Conservation (phyloP, 1,139 yeast genomes). For the Zygoascus hellenicus region DNA sequence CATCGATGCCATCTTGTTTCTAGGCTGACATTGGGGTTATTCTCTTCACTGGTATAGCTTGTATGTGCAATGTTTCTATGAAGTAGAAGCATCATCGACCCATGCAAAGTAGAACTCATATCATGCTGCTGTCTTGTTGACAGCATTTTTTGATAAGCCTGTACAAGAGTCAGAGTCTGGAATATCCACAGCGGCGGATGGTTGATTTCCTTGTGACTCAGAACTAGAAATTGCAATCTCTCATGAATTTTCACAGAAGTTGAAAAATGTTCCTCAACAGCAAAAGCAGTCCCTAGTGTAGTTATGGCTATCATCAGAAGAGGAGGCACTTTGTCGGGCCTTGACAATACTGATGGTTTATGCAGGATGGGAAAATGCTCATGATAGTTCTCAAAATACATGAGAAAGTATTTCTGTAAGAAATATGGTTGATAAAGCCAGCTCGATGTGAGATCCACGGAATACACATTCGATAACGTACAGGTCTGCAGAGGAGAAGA, state of each 20-base stretch:
- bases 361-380: slow-evolving; percentile 32
- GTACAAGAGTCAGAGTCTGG: slow-evolving; percentile 54
- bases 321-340: slow-evolving; percentile 27
- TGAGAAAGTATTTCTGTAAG: slow-evolving; percentile 18
- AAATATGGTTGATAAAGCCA: slow-evolving; percentile 21
- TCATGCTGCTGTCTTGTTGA: slow-evolving; percentile 45
- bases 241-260: slow-evolving; percentile 26
- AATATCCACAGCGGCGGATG: slow-evolving; percentile 47
- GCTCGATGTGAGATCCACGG: slow-evolving; percentile 16
- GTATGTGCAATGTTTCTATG: slow-evolving; percentile 22
- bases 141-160: slow-evolving; percentile 53
- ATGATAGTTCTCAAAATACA: slow-evolving; percentile 28
- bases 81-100: slow-evolving; percentile 24
- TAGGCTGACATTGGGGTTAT: slow-evolving; percentile 14
- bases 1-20: slow-evolving; percentile 23
- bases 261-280: slow-evolving; percentile 21
- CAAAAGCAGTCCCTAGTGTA: slow-evolving; percentile 28
- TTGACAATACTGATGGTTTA: slow-evolving; percentile 21
- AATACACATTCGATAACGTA: slow-evolving; percentile 17
- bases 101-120: slow-evolving; percentile 21
- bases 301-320: slow-evolving; percentile 26
- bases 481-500: slow-evolving; percentile 20
- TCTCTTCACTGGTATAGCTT: slow-evolving; percentile 17
- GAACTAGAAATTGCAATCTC: slow-evolving; percentile 24
- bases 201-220: slow-evolving; percentile 23